Conservation (phyloP, 352 stramenopile genomes). For the Pythium periplocum region DNA sequence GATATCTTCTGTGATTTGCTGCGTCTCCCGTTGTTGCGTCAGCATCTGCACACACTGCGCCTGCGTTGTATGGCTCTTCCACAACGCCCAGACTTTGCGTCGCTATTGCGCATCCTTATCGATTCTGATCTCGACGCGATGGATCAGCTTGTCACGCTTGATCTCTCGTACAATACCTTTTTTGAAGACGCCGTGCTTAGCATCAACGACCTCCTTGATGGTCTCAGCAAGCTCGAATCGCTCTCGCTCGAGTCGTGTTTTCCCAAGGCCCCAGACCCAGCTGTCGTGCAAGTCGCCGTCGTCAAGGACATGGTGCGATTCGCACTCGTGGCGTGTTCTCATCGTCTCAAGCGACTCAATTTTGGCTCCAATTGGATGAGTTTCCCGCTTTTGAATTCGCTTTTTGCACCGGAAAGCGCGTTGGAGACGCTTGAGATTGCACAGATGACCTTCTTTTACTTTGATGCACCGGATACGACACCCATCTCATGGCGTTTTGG, state of each 20-base stretch:
- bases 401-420: conserved; percentile 47
- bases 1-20: conserved; percentile 41
- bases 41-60: conserved; percentile 27
- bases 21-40: conserved; percentile 25
- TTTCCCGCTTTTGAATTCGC: conserved; percentile 44
- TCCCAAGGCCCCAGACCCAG: conserved; percentile 30
- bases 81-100: conserved; percentile 34
- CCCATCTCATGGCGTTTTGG: conserved; percentile 42
- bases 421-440: conserved; percentile 32
- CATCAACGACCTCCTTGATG: conserved; percentile 33
- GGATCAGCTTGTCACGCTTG: conserved; percentile 32
- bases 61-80: conserved; percentile 48
- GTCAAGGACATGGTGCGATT: conserved; percentile 34
- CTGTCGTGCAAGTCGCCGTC: conserved; percentile 29
- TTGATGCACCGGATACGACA: conserved; percentile 5
- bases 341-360: conserved; percentile 36
- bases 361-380: conserved; percentile 55
- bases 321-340: conserved; percentile 28
- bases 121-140: conserved; percentile 17
- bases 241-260: conserved; percentile 63
- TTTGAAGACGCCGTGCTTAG: conserved; percentile 26
- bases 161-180: conserved; percentile 73
- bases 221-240: conserved; percentile 27
- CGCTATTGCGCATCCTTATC: conserved; percentile 34
- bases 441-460: conserved; percentile 31